Base-by-base conservation (phyloP, 257 asterid genomes). In the Asclepias syriaca region DNA sequence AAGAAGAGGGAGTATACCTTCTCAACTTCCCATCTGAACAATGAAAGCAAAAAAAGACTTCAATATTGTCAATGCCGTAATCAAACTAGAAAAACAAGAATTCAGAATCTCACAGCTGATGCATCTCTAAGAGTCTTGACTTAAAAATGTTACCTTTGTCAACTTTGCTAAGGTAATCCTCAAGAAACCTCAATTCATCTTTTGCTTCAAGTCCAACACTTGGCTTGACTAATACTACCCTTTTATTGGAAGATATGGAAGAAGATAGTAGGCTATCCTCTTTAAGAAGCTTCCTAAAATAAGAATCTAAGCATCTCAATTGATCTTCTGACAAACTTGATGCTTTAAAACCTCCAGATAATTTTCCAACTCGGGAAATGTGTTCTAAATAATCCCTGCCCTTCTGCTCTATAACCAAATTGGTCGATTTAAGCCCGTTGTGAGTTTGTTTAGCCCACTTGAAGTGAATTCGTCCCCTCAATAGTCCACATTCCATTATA, bases 281-380 rank as follows among this genome's bases (percentile, higher is more conserved):
- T 29, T 74, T 65, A 9, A 75, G 84, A 49, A 87, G 83, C 75
- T 89, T 89, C 56, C 74, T 79, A 69, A 91, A 88, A 79, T 83
- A 91, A 67, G 90, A 80, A 80, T 84, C 87, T 39, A 91, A 81
- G 46, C 88, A 83, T 66, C 85, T 80, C 79, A 86, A 82, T 71
- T 91, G 97, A 70, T 85, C 80, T 84, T 81, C 88, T 16, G 78
- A 58, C 75, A 83, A 73, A 58, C 79, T 76, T 67, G 65, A 54
- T 22, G 87, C 81, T 72, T 76, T 82, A 27, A 72, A 60, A 37
- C 57, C 75, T 57, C 74, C 69, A 82, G 79, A 67, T 51, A 59
- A 69, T 55, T 60, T 79, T 66, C 79, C 75, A 79, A 57, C 85
- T 32, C 70, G 81, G 3, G 74, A 71, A 64, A 50, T 43, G 50